Conservation (phyloP, 768 basidiomycete species). For the Agaricus sinodeliciosus region DNA sequence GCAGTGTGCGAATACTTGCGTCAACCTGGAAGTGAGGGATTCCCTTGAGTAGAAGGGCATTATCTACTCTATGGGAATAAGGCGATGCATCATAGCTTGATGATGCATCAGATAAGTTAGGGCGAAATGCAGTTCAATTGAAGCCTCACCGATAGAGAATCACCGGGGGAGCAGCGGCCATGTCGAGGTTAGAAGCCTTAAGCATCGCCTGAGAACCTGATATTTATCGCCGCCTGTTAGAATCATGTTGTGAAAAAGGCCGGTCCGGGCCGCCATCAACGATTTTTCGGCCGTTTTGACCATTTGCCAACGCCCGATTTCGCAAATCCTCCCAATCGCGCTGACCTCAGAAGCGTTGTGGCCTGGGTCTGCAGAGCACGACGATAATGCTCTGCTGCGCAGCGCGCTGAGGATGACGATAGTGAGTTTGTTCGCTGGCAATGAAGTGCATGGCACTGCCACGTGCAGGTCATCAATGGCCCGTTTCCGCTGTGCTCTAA, state of each 20-base stretch:
- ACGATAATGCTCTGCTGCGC: too few relatives aligned
- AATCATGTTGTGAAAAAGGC: too few relatives aligned
- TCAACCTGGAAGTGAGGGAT: slow-evolving; percentile 42
- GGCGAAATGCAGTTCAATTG: background rate
- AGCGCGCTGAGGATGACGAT: too few relatives aligned
- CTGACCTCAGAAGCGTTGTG: too few relatives aligned
- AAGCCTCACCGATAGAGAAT: slow-evolving; percentile 40
- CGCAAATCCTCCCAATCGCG: too few relatives aligned
- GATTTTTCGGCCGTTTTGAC: too few relatives aligned
- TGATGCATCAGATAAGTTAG: background rate
- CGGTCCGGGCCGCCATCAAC: background rate
- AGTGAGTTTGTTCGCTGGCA: background rate
- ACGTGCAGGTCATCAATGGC: slow-evolving; percentile 12
- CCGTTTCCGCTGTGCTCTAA: slow-evolving; percentile 12
- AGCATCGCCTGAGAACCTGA: background rate
- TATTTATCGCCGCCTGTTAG: background rate
- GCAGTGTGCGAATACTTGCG: slow-evolving; percentile 21
- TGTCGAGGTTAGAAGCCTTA: slow-evolving; percentile 6
- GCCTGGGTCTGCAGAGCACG: too few relatives aligned
- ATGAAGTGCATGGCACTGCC: slow-evolving; percentile 2
- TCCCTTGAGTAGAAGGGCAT: slow-evolving; percentile 41
- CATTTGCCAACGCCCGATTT: too few relatives aligned
- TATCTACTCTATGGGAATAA: slow-evolving; percentile 44
- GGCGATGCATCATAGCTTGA: slow-evolving; percentile 47
- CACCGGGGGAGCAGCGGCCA: slow-evolving; percentile 21